Evolutionary conservation across 1,139 yeast species (phyloP), one percentile per base, ranked within the genome.

Genomic region (Petasospora fabianii): DNA sequence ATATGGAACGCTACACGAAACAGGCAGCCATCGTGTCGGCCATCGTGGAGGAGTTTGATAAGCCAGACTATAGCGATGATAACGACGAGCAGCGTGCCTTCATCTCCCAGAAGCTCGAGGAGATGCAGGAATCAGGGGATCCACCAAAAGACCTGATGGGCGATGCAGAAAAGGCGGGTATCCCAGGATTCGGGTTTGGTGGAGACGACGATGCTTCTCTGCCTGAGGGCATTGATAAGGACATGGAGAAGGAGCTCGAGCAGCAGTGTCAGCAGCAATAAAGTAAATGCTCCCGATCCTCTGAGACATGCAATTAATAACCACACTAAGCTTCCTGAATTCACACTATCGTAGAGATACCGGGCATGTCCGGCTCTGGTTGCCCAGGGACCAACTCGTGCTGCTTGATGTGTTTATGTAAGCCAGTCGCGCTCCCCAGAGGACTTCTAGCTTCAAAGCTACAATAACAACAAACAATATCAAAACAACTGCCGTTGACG

Each of bases 131-230:
- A 40, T 67, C 86, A 35, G 97, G 97, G 0, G 85, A 87, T 54
- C 96, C 96, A 1, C 98, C 98, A 4, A 63, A 74, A 20, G 95
- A 84, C 39, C 68, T 86, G 34, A 77, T 83, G 46, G 90, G 86
- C 26, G 87, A 80, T 38, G 75, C 67, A 18, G 61, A 65, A 18
- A 53, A 81, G 52, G 75, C 66, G 12, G 62, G 66, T 19, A 52
- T 80, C 51, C 53, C 55, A 8, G 82, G 82, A 0, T 68, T 76
- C 35, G 76, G 69, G 34, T 68, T 71, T 39, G 64, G 64, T 36
- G 67, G 60, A 32, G 66, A 62, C 34, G 75, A 71, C 41, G 58
- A 78, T 8, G 27, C 15, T 11, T 14, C 6, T n/a, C 10, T 21
- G 27, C 24, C 27, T 16, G 19, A 29, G 24, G 64, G 59, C 19